These are phyloP conservation scores for Cytospora piceicola DNA, from an alignment of 2,329 filamentous ascomycete genomes.

Conservation along the genomic window DNA sequence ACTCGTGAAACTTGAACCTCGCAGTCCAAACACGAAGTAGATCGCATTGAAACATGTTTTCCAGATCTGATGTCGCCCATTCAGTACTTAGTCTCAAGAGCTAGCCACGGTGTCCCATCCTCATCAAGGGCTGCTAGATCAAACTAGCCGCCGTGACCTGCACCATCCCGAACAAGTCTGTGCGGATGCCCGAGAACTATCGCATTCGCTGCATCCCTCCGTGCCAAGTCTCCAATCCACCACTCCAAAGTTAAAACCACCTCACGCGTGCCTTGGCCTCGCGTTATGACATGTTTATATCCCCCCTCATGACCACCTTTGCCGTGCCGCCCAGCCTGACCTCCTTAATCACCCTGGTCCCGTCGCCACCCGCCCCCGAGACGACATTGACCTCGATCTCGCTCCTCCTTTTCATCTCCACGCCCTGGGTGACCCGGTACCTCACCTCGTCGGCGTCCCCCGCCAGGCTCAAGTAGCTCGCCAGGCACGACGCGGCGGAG, in stretches of 20 bases:
- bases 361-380: constrained; percentile 13
- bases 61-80: not conserved
- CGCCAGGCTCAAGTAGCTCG: constrained; percentile 55
- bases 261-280: not conserved
- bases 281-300: constrained; percentile 30
- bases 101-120: not conserved
- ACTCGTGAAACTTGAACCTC: too few relatives aligned
- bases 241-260: not conserved
- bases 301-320: constrained; percentile 39
- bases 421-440: constrained; percentile 65
- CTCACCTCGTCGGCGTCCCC: constrained; percentile 41
- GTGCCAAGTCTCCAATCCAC: not conserved
- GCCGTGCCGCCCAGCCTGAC: constrained; percentile 39
- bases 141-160: not conserved
- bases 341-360: constrained; percentile 33
- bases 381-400: constrained; percentile 53
- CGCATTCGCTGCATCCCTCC: too few relatives aligned
- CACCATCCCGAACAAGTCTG: too few relatives aligned
- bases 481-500: constrained; percentile 62
- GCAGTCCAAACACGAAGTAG: not conserved
- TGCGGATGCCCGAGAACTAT: not conserved
- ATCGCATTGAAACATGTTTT: not conserved
- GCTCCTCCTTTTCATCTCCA: constrained; percentile 67
- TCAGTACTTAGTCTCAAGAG: too few relatives aligned
- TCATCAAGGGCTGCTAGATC: not conserved